phyloP scores from a whole-genome alignment of 2,329 filamentous ascomycete species.

The Fusarium sp. region DNA sequence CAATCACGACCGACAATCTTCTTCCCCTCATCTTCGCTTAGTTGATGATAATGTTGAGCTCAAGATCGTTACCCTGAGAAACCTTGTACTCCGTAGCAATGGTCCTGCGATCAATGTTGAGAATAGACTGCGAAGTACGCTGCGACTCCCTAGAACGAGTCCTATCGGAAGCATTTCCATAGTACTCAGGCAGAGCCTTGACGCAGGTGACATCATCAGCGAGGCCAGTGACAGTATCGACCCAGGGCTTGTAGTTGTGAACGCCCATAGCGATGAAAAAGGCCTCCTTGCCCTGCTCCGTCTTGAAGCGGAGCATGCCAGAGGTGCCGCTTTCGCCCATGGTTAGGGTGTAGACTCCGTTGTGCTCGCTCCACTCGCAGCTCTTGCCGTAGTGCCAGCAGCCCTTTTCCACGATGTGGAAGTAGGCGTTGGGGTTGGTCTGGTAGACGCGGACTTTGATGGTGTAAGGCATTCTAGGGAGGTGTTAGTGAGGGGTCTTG shows the following conservation, averaged over 20 bases:
- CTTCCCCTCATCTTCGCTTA: not conserved
- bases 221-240: constrained; percentile 31
- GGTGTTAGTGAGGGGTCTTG: not conserved
- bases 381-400: constrained; percentile 38
- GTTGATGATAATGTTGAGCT: constrained; percentile 32
- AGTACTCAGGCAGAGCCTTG: constrained; percentile 36
- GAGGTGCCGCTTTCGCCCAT: constrained; percentile 35
- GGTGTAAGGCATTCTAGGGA: constrained; percentile 31
- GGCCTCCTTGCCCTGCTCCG: constrained; percentile 31
- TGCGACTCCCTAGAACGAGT: constrained; percentile 15
- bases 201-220: constrained; percentile 29
- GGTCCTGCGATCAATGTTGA: constrained; percentile 30
- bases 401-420: constrained; percentile 30
- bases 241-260: constrained; percentile 37
- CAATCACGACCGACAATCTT: not conserved
- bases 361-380: constrained; percentile 18
- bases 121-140: constrained; percentile 26
- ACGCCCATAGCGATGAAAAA: constrained; percentile 34
- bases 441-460: constrained; percentile 38
- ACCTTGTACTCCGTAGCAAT: constrained; percentile 29
- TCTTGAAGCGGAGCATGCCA: constrained; percentile 36
- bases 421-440: constrained; percentile 34
- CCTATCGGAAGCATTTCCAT: constrained; percentile 19
- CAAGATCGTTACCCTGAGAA: constrained; percentile 28
- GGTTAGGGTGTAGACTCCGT: constrained; percentile 17